Evolutionary conservation across 306 rosid species (phyloP).

Genomic region (Cicer chorassanicum): DNA sequence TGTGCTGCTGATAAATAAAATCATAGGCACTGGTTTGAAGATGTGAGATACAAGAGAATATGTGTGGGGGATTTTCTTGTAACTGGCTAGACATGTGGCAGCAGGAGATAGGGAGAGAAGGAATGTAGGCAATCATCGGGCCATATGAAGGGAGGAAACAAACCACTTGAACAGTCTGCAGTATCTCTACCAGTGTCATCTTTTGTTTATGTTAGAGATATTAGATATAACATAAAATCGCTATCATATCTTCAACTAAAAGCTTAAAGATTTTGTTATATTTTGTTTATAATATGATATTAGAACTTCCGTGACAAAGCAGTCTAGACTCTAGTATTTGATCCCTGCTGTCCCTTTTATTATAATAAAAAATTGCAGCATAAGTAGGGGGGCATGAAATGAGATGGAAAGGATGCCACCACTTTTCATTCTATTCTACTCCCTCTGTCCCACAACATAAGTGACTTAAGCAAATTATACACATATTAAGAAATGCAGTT

Average conservation of each 20-base stretch:
- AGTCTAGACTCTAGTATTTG: background rate
- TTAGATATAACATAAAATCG: background rate
- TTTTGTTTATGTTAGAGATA: constrained; percentile 3
- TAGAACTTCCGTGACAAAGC: background rate
- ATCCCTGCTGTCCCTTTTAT: background rate
- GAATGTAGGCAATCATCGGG: background rate
- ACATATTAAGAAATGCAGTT: background rate
- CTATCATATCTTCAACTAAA: background rate
- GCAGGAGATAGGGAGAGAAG: background rate
- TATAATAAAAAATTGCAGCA: background rate
- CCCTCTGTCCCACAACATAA: too few species aligned
- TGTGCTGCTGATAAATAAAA: constrained; percentile 27
- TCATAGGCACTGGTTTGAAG: background rate
- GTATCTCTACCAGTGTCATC: constrained; percentile 1
- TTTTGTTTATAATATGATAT: background rate
- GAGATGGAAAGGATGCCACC: too few species aligned
- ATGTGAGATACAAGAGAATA: constrained; percentile 1
- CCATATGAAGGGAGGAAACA: constrained; percentile 12
- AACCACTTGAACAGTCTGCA: background rate
- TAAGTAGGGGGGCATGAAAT: background rate
- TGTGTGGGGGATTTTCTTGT: background rate
- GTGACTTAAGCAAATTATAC: too few species aligned
- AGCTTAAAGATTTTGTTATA: constrained; percentile 1
- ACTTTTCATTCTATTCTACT: too few species aligned
- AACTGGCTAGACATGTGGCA: background rate